Conservation (phyloP, 73 alveolate species). For the Paramecium sonneborni region DNA sequence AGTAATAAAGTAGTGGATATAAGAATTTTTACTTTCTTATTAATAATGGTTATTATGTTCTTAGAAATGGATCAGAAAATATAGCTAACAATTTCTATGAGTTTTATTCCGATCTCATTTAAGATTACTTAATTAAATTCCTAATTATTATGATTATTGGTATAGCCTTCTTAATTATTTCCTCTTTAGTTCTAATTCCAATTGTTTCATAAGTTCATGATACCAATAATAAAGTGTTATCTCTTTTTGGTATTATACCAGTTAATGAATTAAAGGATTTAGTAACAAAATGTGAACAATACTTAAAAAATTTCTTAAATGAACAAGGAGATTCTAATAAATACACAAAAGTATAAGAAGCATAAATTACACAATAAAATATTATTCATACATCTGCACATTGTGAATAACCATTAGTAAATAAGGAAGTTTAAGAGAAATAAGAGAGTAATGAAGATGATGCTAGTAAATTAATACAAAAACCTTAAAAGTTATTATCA, state of each 20-base stretch:
- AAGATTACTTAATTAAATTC: conserved; percentile 28
- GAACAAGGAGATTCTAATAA: neutral
- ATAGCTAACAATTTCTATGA: conserved; percentile 38
- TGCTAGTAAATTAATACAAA: neutral
- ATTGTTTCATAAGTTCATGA: conserved; percentile 45
- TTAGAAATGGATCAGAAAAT: conserved; percentile 58
- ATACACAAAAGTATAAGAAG: conserved; percentile 3
- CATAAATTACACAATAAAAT: conserved; percentile 5
- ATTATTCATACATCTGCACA: conserved; percentile 6
- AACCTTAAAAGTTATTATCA: neutral
- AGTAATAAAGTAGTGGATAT: neutral
- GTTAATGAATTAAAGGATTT: conserved; percentile 55
- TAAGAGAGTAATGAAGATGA: neutral
- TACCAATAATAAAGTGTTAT: conserved; percentile 54
- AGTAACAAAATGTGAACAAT: conserved; percentile 49
- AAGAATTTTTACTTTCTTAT: conserved; percentile 58
- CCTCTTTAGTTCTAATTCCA: conserved; percentile 53
- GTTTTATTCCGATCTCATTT: conserved; percentile 32
- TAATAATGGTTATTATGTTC: conserved; percentile 58
- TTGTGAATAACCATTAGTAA: neutral
- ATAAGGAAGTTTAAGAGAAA: neutral
- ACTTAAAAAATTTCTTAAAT: neutral
- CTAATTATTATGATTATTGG: conserved; percentile 6
- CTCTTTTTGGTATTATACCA: conserved; percentile 59
- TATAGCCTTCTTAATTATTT: neutral